Evolutionary conservation across 495 filamentous ascomycete genomes (phyloP), one percentile per base, ranked within the genome.

Genomic region (Poronia punctata): DNA sequence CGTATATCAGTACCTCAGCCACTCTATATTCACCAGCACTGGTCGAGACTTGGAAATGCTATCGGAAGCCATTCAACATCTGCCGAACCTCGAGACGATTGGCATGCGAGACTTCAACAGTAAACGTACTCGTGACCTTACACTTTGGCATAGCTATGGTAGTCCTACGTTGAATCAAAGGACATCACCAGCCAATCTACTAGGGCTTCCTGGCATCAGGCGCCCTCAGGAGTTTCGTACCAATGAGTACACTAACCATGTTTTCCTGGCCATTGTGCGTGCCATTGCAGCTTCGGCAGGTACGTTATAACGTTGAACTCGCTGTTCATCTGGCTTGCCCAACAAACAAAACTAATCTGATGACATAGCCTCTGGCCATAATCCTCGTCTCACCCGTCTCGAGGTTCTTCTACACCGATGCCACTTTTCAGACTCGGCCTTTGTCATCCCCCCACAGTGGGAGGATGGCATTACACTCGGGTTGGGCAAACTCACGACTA

Each of bases 41-140:
- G 70, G 67, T 8, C 38, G 46, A 4, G 59, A 67, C 10, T 46
- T 62, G 15, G 62, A 73, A 18, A 60, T 75, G 61, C 64, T 79
- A 4, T 55, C 55, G 3, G 63, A 72, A 40, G 74, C 72, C 12
- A 68, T 79, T 34, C 37, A 48, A 17, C 65, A 67, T 33, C 57
- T 79, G 3, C 45, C 54, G 1, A 68, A 70, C 39, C 61, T 76
- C 8, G 48, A 67, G 21, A 70, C 53, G 0, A 37, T 76, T 12
- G 70, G 69, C 29, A 49, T 79, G 9, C 67, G 74, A 24, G 68
- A 76, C 41, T 76, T 62, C 49, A 27, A 39, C 38, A 5, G n/a
- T 27, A 43, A 32, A 12, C 43, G 40, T 25, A 10, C 14, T 27
- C 47, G 41, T 12, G 46, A 72, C 16, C 54, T 39, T 7, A n/a